Evolutionary conservation across 2,329 filamentous ascomycete species (phyloP), one percentile per base, ranked within the genome.

Genomic region (Plectosphaerella sp.): DNA sequence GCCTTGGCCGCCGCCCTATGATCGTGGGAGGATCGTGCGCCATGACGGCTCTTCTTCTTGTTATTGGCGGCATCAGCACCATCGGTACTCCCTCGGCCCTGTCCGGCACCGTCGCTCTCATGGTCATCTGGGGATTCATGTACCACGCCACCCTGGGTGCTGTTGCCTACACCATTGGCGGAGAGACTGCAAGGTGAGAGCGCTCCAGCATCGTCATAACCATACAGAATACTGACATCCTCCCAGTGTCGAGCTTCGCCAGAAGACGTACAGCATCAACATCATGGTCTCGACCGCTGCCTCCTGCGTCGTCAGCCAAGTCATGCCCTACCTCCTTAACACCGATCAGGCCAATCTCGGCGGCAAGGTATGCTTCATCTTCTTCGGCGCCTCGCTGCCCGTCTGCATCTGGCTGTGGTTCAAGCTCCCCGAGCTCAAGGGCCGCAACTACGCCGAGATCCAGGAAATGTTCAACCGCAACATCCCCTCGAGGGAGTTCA

Each of bases 181-280:
- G 64, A 16, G 64, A 67, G 54, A 64, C 63, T 8, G 53, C 65
- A 3, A 64, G 59, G 50, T 60, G 43, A 33, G 48, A 36, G 20
- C 9, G 8, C 16, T 25, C 36, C 33, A n/a, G 16, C 22, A 24
- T 18, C 28, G 28, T 39, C 15, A 5, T 14, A 39, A 39, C 14
- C n/a, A 39, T 3, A 7, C 11, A 12, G 3, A 28, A 0, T 6
- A 11, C 28, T 33, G 11, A 33, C 28, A 33, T 10, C 8, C 11
- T 9, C 11, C 14, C 41, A 62, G 59, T 41, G 54, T 62, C 10
- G 57, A 59, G 52, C 59, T 67, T 22, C 58, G 64, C 5, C 64
- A 66, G 54, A 67, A 66, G 53, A 67, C 64, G 0, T 66, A 67
- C 55, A 63, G 59, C 11, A 64, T 67, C 59, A 67, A 66, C 57